phyloP scores from a whole-genome alignment of 75 land plant species.

The Chamaecyparis obtusa region DNA sequence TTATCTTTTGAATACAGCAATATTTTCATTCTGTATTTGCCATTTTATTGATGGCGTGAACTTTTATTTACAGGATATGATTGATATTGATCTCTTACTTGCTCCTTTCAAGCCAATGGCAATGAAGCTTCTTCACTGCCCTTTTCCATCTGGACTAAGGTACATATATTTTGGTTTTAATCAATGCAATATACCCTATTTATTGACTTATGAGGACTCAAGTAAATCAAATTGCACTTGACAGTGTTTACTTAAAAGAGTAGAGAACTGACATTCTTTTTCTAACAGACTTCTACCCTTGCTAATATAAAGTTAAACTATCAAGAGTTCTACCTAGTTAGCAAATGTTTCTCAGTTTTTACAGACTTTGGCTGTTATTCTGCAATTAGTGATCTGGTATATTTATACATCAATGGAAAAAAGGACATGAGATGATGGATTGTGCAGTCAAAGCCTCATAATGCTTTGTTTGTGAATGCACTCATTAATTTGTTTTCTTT shows the following conservation, averaged over 20 bases:
- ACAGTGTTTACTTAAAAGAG: not conserved
- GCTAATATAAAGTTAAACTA: not conserved
- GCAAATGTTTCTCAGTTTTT: not conserved
- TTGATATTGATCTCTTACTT: slow-evolving; percentile 57
- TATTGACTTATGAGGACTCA: not conserved
- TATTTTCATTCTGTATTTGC: not conserved
- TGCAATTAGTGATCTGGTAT: not conserved
- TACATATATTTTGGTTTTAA: slow-evolving; percentile 14
- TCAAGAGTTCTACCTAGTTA: not conserved
- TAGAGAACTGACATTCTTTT: not conserved
- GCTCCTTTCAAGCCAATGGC: slow-evolving; percentile 70
- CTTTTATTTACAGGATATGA: slow-evolving; percentile 40
- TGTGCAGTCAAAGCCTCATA: not conserved
- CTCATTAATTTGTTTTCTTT: not conserved
- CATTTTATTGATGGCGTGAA: not conserved
- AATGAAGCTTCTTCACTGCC: slow-evolving; percentile 71
- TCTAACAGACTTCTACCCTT: not conserved
- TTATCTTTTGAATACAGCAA: not conserved
- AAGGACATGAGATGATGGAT: not conserved
- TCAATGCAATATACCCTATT: not conserved
- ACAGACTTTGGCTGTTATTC: not conserved
- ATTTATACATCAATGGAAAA: not conserved
- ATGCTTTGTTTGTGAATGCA: not conserved
- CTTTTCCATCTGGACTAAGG: slow-evolving; percentile 64
- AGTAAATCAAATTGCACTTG: not conserved